Conservation (phyloP, 2,329 filamentous ascomycete genomes). For the Beauveria varroae region DNA sequence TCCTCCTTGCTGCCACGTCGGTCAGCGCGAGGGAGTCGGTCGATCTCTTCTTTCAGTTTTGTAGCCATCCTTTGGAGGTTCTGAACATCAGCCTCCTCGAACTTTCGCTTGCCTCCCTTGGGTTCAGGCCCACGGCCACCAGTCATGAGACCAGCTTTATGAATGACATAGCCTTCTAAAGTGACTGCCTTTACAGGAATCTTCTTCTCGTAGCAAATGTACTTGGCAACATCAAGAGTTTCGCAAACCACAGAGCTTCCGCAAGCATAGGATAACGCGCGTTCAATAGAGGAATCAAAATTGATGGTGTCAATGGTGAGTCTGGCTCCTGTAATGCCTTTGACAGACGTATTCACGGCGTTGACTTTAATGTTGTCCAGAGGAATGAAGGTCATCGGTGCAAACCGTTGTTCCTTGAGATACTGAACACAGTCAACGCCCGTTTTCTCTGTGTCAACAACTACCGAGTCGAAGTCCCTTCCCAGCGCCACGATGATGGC, state of each 20-base stretch:
- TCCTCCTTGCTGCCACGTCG: constrained; percentile 74
- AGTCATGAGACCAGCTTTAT: constrained; percentile 94
- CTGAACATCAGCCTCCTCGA: constrained; percentile 85
- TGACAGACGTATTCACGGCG: constrained; percentile 80
- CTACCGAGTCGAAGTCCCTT: constrained; percentile 85
- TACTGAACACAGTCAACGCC: constrained; percentile 92
- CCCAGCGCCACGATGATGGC: constrained; percentile 90
- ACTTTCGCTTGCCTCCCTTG: constrained; percentile 69
- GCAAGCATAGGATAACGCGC: constrained; percentile 91
- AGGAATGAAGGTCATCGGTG: constrained; percentile 89
- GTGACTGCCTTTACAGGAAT: constrained; percentile 93
- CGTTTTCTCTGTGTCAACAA: constrained; percentile 92
- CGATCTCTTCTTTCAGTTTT: constrained; percentile 69
- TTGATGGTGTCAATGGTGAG: constrained; percentile 95
- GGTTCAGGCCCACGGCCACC: constrained; percentile 76
- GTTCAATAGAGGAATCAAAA: constrained; percentile 79
- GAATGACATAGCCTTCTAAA: constrained; percentile 90
- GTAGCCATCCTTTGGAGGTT: constrained; percentile 70
- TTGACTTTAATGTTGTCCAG: constrained; percentile 96
- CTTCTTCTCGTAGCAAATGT: constrained; percentile 76
- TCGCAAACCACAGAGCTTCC: constrained; percentile 94
- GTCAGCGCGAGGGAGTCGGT: constrained; percentile 70
- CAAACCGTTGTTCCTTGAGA: constrained; percentile 79
- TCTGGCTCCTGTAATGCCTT: constrained; percentile 77
- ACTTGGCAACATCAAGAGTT: constrained; percentile 74